A percentile compares a stretch with the other conserved stretches of the same genome.
Evolutionary conservation across 306 rosid species (phyloP).

Genomic region (Glycine latifolia): DNA sequence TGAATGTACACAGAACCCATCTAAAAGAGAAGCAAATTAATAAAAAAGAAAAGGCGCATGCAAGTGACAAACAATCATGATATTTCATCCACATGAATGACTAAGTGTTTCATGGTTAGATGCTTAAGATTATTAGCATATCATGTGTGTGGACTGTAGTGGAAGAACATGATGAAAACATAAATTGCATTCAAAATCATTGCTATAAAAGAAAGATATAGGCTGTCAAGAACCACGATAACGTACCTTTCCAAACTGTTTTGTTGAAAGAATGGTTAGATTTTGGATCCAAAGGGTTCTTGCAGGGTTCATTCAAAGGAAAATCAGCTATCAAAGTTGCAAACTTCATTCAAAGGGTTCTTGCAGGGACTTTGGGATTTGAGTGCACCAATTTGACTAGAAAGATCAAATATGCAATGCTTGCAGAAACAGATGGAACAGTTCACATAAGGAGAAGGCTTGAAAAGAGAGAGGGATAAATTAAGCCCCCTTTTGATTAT

Average conservation of each 20-base stretch:
- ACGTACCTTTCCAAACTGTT: too few relatives aligned
- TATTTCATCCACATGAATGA: background rate
- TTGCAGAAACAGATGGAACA: conserved; percentile 89
- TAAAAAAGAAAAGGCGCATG: background rate
- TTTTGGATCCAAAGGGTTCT: too few relatives aligned
- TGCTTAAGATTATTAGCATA: background rate
- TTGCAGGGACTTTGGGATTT: conserved; percentile 85
- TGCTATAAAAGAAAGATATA: too few relatives aligned
- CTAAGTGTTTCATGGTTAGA: too few relatives aligned
- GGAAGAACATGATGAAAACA: background rate
- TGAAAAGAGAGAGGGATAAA: conserved; percentile 33
- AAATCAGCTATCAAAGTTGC: conserved; percentile 88
- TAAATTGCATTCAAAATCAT: too few relatives aligned
- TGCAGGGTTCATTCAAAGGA: too few relatives aligned
- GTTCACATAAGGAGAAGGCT: conserved; percentile 62
- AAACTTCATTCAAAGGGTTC: conserved; percentile 80
- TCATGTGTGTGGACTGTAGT: background rate
- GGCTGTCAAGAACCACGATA: too few relatives aligned
- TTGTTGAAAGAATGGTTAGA: too few relatives aligned
- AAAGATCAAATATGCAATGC: conserved; percentile 81
- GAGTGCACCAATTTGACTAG: conserved; percentile 93
- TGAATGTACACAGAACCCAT: background rate
- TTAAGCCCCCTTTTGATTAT: conserved; percentile 1
- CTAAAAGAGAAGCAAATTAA: background rate
- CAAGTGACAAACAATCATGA: background rate